These are phyloP conservation scores for Candida patagonica DNA, from an alignment of 805 yeast genomes.

Conservation along the genomic window DNA sequence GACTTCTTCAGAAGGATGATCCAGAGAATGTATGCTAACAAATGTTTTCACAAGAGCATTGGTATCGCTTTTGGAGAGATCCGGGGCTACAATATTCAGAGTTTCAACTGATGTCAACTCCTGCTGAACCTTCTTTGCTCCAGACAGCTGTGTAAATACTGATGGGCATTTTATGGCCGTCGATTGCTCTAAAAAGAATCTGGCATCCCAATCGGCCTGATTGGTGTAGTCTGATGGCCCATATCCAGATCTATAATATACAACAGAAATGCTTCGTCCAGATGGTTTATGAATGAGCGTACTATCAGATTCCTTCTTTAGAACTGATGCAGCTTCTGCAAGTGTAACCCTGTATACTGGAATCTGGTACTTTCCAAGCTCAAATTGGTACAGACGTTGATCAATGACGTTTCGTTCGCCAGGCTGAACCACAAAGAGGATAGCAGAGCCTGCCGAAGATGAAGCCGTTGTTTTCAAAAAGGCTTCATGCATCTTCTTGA, in stretches of 20 bases:
- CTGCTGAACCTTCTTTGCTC: slow-evolving; percentile 92
- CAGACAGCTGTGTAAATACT: slow-evolving; percentile 78
- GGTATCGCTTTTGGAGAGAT: slow-evolving; percentile 22
- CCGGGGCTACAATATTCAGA: slow-evolving; percentile 39
- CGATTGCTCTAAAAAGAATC: slow-evolving; percentile 63
- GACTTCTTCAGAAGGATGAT: slow-evolving; percentile 58
- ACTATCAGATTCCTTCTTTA: slow-evolving; percentile 3
- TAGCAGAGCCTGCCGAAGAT: slow-evolving; percentile 24
- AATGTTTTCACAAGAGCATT: slow-evolving; percentile 47
- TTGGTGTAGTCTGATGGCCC: slow-evolving; percentile 68
- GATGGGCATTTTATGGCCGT: slow-evolving; percentile 89
- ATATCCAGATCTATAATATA: slow-evolving; percentile 86
- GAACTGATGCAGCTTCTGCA: slow-evolving; percentile 37
- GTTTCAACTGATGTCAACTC: slow-evolving; percentile 51
- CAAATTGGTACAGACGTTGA: slow-evolving; percentile 76
- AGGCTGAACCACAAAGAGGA: slow-evolving; percentile 75
- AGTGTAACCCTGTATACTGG: slow-evolving; percentile 60
- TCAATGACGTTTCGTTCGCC: slow-evolving; percentile 85
- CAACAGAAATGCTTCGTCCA: slow-evolving; percentile 71
- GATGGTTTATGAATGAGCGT: slow-evolving; percentile 41
- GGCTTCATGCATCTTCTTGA: slow-evolving; percentile 53
- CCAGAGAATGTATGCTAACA: slow-evolving; percentile 82
- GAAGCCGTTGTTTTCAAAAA: slow-evolving; percentile 30
- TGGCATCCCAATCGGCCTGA: slow-evolving; percentile 66
- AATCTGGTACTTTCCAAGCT: slow-evolving; percentile 49